Base-by-base conservation (phyloP, 129 eudicot genomes). In the Flaveria trinervia region DNA sequence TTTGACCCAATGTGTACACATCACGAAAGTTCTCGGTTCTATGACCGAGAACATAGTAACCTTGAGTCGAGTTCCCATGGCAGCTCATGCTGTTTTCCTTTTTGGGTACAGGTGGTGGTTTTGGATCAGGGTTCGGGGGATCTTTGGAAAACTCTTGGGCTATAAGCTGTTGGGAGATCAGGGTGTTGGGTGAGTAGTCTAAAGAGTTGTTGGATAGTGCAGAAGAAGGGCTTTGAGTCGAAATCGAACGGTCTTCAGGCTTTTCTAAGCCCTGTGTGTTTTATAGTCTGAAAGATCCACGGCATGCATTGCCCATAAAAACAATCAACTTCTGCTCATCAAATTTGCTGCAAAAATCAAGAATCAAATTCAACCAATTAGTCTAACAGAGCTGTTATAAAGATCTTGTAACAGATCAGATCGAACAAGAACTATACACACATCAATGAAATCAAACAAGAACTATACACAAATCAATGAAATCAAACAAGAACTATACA, bases 231-330 rank as follows among this genome's bases (percentile, higher is more conserved):
- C 75, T 56, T 68, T 71, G 75, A 13, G 70, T 84, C 77, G 89
- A 79, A 81, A 64, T 65, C 26, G 87, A 84, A 25, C 68, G 89
- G 6, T 94, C 96, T 84, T 91, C 90, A 72, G 98, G 98, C 86
- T 81, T 87, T 46, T 64, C 79, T 64, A 82, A 84, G 84, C 90
- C 96, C 87, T 87, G 85, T 45, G 75, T 20, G 72, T 80, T 71
- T 84, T 86, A 87, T 77, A 72, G 75, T 82, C 93, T 90, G 25
- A 87, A 89, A 87, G 97, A 91, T 84, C 98, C 97, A 72, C 98
- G 96, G 98, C 98, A 94, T 91, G 98, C 91, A 72, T 94, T 94
- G 96, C 98, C 98, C 98, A 94, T 94, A 84, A 91, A 81, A 93
- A 87, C 98, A 83, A 82, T 83, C 83, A 77, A 68, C 75, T 80